A percentile compares a stretch with the other conserved stretches of the same genome.
phyloP scores from a whole-genome alignment of 2,329 filamentous ascomycete species.

The Plectosphaerella cucumerina region DNA sequence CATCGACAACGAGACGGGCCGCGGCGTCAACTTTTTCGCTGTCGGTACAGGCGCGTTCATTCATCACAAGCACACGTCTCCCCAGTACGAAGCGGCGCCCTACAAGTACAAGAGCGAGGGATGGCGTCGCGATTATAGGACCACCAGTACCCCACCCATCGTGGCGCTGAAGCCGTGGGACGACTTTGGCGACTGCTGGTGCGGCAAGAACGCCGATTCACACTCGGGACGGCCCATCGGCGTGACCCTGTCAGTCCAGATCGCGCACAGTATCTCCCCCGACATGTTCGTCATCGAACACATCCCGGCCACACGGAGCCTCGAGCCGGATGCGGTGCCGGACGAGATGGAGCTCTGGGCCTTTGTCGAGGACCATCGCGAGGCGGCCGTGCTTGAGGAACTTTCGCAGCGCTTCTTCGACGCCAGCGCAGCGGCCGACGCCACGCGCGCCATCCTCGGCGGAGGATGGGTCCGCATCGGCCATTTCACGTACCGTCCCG shows the following conservation, averaged over 20 bases:
- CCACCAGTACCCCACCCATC: slow-evolving; percentile 28
- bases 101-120: background rate
- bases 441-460: slow-evolving; percentile 16
- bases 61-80: slow-evolving; percentile 51
- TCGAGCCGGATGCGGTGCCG: slow-evolving; percentile 60
- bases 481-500: slow-evolving; percentile 49
- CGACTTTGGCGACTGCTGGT: slow-evolving; percentile 86
- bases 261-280: slow-evolving; percentile 56
- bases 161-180: slow-evolving; percentile 66
- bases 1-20: slow-evolving; percentile 38
- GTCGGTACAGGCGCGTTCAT: slow-evolving; percentile 61
- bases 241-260: slow-evolving; percentile 61
- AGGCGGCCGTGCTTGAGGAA: slow-evolving; percentile 20
- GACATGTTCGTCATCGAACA: slow-evolving; percentile 71
- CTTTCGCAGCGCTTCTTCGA: no score
- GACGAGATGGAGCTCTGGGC: slow-evolving; percentile 68
- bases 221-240: slow-evolving; percentile 41
- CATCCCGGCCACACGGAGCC: slow-evolving; percentile 56
- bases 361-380: slow-evolving; percentile 42
- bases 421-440: slow-evolving; percentile 17
- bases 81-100: slow-evolving; percentile 41
- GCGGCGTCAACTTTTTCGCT: slow-evolving; percentile 71
- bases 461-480: slow-evolving; percentile 47
- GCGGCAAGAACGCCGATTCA: slow-evolving; percentile 47
- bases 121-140: background rate